Conservation (phyloP, 306 rosid genomes). For the Urtica urens region DNA sequence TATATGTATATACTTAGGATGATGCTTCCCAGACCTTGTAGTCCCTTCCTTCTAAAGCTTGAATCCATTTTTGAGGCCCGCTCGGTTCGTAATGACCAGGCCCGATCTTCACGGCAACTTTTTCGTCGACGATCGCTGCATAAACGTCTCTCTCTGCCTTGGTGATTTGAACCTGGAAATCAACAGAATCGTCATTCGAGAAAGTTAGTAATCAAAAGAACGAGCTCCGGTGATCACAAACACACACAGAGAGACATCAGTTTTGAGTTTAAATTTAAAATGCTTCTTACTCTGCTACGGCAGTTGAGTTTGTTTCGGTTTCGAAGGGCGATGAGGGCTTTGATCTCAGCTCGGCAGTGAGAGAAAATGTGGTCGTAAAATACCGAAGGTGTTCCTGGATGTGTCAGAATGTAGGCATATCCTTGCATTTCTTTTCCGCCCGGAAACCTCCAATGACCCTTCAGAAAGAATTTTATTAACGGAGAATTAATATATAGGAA, state of each 20-base stretch:
- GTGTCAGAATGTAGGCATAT: constrained; percentile 92
- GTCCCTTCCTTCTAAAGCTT: constrained; percentile 53
- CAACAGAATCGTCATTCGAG: constrained; percentile 7
- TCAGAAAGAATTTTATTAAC: too few species aligned
- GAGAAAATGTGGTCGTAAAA: constrained; percentile 85
- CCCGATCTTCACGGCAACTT: constrained; percentile 78
- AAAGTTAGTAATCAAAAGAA: constrained; percentile 11
- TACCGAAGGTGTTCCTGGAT: constrained; percentile 93
- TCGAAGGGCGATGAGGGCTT: constrained; percentile 46
- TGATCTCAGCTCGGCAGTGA: constrained; percentile 48
- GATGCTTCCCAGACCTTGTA: constrained; percentile 81
- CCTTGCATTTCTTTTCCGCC: constrained; percentile 87
- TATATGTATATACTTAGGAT: constrained; percentile 19
- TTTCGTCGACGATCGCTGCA: constrained; percentile 62
- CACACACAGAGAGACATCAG: too few species aligned
- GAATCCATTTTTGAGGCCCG: constrained; percentile 47
- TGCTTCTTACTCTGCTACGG: constrained; percentile 77
- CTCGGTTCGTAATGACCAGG: constrained; percentile 86
- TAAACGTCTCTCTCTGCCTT: constrained; percentile 90
- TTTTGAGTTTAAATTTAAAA: too few species aligned
- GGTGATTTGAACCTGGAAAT: constrained; percentile 47
- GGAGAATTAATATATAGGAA: too few species aligned
- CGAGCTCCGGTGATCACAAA: too few species aligned
- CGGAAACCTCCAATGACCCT: constrained; percentile 99
- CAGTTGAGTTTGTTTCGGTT: constrained; percentile 55